These are phyloP conservation scores for Fusarium sp. DNA, from an alignment of 2,329 filamentous ascomycete genomes.

Conservation along the genomic window DNA sequence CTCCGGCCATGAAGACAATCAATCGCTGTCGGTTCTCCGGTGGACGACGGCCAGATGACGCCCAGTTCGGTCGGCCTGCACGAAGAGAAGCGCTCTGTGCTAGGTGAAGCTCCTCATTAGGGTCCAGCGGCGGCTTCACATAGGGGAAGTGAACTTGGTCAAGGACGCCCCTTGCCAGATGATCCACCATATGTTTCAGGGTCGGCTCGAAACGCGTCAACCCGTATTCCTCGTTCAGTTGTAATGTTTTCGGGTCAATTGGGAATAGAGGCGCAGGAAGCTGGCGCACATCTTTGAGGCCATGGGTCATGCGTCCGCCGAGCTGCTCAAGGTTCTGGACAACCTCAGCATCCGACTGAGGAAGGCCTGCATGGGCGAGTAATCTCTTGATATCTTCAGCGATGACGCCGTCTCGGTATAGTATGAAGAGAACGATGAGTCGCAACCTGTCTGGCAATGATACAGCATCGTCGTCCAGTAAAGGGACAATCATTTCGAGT, in stretches of 20 bases:
- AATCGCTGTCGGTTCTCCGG: constrained; percentile 87
- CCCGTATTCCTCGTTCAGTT: constrained; percentile 79
- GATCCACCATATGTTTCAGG: constrained; percentile 85
- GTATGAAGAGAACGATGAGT: constrained; percentile 84
- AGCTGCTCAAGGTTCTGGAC: constrained; percentile 84
- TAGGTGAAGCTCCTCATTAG: constrained; percentile 68
- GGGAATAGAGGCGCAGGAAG: constrained; percentile 77
- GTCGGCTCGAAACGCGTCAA: constrained; percentile 89
- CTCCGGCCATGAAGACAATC: constrained; percentile 94
- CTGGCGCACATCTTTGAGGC: constrained; percentile 80
- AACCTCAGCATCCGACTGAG: constrained; percentile 77
- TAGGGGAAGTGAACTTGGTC: constrained; percentile 78
- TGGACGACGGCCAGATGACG: constrained; percentile 79
- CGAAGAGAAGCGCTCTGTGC: constrained; percentile 80
- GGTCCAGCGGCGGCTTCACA: constrained; percentile 75
- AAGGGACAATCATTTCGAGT: constrained; percentile 83
- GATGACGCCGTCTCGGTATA: constrained; percentile 88
- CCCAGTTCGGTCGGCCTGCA: constrained; percentile 95
- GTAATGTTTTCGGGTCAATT: constrained; percentile 67
- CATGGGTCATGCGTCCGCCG: constrained; percentile 76
- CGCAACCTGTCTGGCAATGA: constrained; percentile 80
- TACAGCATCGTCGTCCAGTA: constrained; percentile 88
- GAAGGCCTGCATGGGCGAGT: constrained; percentile 83
- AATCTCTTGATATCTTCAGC: constrained; percentile 86
- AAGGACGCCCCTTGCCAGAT: constrained; percentile 74